Percentiles rank a stretch among this genome's conserved stretches.
Evolutionary conservation across 2,329 filamentous ascomycete genomes (phyloP).

Genomic region (Nigrograna mackinnonii): DNA sequence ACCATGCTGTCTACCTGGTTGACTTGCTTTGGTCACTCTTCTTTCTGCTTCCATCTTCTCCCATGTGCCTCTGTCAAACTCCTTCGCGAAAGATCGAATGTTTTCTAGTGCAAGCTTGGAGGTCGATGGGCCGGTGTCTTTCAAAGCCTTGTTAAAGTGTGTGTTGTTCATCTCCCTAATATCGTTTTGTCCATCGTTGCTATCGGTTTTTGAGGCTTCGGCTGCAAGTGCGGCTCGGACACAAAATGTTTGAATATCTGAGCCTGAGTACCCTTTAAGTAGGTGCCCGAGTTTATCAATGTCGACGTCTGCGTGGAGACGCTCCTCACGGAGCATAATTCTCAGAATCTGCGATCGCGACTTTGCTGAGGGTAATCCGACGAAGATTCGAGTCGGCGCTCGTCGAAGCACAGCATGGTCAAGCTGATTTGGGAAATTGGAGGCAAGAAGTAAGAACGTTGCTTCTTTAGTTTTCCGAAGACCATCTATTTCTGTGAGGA

Average conservation of each 20-base stretch:
- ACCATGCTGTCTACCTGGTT: too few relatives aligned
- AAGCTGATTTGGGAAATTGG: constrained; percentile 2
- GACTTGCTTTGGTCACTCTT: too few relatives aligned
- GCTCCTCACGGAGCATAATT: neutral
- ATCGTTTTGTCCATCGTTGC: neutral
- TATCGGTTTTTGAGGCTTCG: too few relatives aligned
- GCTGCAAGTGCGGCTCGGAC: constrained; percentile 1
- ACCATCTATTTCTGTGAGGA: constrained; percentile 5
- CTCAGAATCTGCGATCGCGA: neutral
- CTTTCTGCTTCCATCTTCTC: too few relatives aligned
- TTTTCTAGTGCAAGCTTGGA: neutral
- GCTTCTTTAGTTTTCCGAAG: neutral
- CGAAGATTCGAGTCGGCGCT: neutral
- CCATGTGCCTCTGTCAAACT: too few relatives aligned
- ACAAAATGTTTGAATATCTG: constrained; percentile 6
- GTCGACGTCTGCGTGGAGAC: neutral
- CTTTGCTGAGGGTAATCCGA: neutral
- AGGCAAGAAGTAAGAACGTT: constrained; percentile 3
- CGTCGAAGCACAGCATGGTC: constrained; percentile 4
- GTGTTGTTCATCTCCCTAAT: neutral
- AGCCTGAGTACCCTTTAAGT: constrained; percentile 2
- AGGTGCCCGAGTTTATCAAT: neutral
- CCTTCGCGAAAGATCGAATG: neutral
- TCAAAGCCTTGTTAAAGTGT: neutral
- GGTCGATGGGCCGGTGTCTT: neutral